These are phyloP conservation scores for Mycena indigotica DNA, from an alignment of 768 basidiomycete species.

Conservation along the genomic window DNA sequence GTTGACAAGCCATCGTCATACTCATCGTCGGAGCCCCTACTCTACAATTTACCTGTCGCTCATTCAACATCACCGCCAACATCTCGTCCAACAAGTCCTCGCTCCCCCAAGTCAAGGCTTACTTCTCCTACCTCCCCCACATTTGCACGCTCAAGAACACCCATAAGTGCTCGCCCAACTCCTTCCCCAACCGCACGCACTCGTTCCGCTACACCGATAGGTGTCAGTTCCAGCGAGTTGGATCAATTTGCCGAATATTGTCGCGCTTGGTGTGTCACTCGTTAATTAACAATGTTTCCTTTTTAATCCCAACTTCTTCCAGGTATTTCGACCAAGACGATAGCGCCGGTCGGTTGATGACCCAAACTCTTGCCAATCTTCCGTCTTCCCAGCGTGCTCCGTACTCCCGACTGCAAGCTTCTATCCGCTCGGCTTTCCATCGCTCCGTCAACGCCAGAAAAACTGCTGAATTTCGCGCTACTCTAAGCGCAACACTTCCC, in stretches of 20 bases:
- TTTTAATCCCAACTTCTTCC: slow-evolving; percentile 12
- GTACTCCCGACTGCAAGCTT: slow-evolving; percentile 84
- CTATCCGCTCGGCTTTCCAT: slow-evolving; percentile 84
- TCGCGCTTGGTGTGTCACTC: slow-evolving; percentile 64
- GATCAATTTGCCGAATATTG: slow-evolving; percentile 80
- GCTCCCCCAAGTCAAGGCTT: slow-evolving; percentile 29
- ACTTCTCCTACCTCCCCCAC: slow-evolving; percentile 63
- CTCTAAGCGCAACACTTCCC: slow-evolving; percentile 74
- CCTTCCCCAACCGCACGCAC: slow-evolving; percentile 62
- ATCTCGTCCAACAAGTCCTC: slow-evolving; percentile 32
- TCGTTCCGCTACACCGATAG: slow-evolving; percentile 72
- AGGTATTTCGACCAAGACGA: slow-evolving; percentile 89
- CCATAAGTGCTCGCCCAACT: slow-evolving; percentile 53
- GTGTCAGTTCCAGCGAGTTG: slow-evolving; percentile 64
- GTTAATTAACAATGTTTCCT: neutral
- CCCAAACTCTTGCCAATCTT: slow-evolving; percentile 76
- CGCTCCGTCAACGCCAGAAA: slow-evolving; percentile 74
- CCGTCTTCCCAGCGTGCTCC: slow-evolving; percentile 85
- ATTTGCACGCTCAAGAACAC: slow-evolving; percentile 52
- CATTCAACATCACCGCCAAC: slow-evolving; percentile 59
- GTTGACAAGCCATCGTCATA: slow-evolving; percentile 50
- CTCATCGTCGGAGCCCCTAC: slow-evolving; percentile 60
- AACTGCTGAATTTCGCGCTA: slow-evolving; percentile 84
- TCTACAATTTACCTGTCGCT: slow-evolving; percentile 74
- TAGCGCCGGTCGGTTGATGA: slow-evolving; percentile 76